Percentiles rank a stretch among this genome's conserved stretches.
Evolutionary conservation across 805 yeast species (phyloP).

Genomic region (Brettanomyces custersianus): DNA sequence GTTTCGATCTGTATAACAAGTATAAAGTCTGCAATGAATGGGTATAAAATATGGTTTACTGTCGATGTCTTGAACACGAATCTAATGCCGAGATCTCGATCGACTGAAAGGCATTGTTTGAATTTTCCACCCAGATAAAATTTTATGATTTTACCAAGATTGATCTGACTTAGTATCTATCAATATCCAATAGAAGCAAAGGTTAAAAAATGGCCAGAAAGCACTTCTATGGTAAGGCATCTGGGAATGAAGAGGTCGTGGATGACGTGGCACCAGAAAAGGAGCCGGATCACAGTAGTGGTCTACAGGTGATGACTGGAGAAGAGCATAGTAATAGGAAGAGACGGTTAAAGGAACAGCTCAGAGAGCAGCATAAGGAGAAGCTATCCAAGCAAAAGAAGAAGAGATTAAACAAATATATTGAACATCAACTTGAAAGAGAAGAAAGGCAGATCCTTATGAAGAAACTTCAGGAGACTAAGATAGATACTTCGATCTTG

Average conservation of each 20-base stretch:
- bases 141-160: too few species aligned
- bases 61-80: too few species aligned
- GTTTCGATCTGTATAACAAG: too few species aligned
- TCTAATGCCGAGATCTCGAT: too few species aligned
- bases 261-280: too few species aligned
- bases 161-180: too few species aligned
- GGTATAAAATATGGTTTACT: too few species aligned
- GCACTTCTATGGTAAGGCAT: constrained; percentile 8
- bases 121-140: too few species aligned
- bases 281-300: neutral
- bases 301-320: constrained; percentile 17
- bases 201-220: neutral
- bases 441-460: constrained; percentile 78
- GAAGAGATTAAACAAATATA: constrained; percentile 81
- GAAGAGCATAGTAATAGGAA: constrained; percentile 59
- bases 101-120: too few species aligned
- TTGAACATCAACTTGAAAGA: constrained; percentile 79
- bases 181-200: too few species aligned
- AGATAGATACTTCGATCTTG: constrained; percentile 61
- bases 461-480: constrained; percentile 59
- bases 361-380: constrained; percentile 52
- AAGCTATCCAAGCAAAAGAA: constrained; percentile 65
- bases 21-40: too few species aligned
- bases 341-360: constrained; percentile 49
- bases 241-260: neutral